These are phyloP conservation scores for Debaryomyces hansenii DNA, from an alignment of 805 yeast genomes.

Conservation along the genomic window DNA sequence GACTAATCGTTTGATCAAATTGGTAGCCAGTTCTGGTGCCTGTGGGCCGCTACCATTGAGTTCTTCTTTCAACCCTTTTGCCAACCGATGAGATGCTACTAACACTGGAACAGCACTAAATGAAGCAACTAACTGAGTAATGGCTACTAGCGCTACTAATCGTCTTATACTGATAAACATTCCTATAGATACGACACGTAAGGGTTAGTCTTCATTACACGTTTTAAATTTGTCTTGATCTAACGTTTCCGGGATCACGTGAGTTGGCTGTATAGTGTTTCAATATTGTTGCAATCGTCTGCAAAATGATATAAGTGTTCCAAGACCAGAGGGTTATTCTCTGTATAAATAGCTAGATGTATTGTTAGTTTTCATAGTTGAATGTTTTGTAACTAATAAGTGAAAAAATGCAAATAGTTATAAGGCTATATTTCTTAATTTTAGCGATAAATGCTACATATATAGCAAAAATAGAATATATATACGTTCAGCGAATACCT, in stretches of 20 bases:
- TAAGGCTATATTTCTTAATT: not conserved
- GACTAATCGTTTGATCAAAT: conserved; percentile 34
- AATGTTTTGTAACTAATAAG: too few relatives aligned
- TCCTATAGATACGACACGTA: not conserved
- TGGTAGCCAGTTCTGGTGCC: conserved; percentile 24
- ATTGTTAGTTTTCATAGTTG: too few relatives aligned
- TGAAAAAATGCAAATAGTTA: not conserved
- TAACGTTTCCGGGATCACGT: not conserved
- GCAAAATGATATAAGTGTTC: conserved; percentile 1
- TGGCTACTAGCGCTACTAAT: not conserved
- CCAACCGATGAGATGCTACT: conserved; percentile 41
- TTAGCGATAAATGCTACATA: not conserved
- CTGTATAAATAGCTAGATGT: not conserved
- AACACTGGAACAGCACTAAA: conserved; percentile 31
- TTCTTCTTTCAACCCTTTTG: conserved; percentile 27
- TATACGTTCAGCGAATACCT: not conserved
- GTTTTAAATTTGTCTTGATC: not conserved
- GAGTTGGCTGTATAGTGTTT: not conserved
- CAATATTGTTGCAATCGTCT: conserved; percentile 1
- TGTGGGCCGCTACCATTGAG: conserved; percentile 22
- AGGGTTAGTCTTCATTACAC: not conserved
- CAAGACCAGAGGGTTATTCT: not conserved
- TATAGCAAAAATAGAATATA: not conserved
- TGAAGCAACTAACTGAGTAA: conserved; percentile 2
- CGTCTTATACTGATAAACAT: not conserved